Evolutionary conservation across 345 rosid species (phyloP).

Genomic region (Gossypium raimondii): DNA sequence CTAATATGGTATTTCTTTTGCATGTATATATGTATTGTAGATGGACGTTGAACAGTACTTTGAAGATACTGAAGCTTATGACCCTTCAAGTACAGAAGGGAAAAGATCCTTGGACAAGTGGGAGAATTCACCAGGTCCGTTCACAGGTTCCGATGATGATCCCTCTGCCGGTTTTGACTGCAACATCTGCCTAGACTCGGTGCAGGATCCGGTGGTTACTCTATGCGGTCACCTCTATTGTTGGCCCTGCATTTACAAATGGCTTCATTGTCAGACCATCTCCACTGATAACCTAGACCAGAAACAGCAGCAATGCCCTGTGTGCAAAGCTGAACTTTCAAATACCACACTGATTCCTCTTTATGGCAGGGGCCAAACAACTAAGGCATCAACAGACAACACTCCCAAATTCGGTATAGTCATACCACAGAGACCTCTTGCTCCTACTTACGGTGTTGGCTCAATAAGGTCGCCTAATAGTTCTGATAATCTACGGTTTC

Average conservation of each 20-base stretch:
- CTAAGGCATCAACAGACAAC: constrained; percentile 23
- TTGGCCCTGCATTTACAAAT: constrained; percentile 93
- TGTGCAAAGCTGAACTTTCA: constrained; percentile 80
- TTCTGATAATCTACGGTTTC: constrained; percentile 14
- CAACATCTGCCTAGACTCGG: constrained; percentile 78
- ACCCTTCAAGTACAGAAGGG: constrained; percentile 30
- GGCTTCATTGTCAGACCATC: constrained; percentile 55
- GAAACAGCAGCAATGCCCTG: constrained; percentile 71
- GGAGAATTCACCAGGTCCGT: constrained; percentile 16
- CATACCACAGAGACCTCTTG: constrained; percentile 42
- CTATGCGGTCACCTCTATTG: constrained; percentile 93
- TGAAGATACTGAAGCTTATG: constrained; percentile 25
- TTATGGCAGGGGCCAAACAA: constrained; percentile 60
- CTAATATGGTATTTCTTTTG: constrained; percentile 6
- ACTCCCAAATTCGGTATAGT: constrained; percentile 10
- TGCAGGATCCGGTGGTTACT: constrained; percentile 82
- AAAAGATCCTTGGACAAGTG: constrained; percentile 27
- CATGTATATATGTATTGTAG: constrained; percentile 12
- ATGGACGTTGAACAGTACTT: constrained; percentile 33
- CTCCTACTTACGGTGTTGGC: constrained; percentile 24
- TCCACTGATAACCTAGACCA: constrained; percentile 28
- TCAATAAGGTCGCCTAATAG: neutral
- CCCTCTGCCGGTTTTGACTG: constrained; percentile 53
- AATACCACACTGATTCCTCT: constrained; percentile 68
- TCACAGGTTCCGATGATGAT: constrained; percentile 24